phyloP scores from a whole-genome alignment of 2,329 filamentous ascomycete genomes.

The Penicillium sumatraense region DNA sequence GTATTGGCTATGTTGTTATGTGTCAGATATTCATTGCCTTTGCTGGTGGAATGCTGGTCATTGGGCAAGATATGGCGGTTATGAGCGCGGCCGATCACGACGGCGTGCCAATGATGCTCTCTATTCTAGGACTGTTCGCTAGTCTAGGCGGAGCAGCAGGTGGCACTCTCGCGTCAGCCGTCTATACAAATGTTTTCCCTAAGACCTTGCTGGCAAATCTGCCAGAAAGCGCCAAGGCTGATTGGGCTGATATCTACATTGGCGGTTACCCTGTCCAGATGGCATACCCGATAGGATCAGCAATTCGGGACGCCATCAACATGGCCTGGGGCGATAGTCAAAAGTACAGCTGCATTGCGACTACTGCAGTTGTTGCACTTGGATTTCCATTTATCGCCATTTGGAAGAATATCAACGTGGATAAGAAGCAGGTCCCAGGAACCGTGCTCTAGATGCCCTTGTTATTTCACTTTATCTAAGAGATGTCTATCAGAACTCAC shows the following conservation, averaged over 20 bases:
- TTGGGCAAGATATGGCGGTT: constrained; percentile 62
- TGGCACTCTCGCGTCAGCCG: constrained; percentile 29
- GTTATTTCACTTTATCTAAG: not conserved
- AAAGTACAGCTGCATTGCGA: constrained; percentile 33
- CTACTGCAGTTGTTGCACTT: constrained; percentile 30
- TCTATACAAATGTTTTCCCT: constrained; percentile 28
- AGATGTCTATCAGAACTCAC: not conserved
- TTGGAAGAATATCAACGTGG: constrained; percentile 35
- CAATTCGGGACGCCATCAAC: constrained; percentile 39
- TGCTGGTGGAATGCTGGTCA: constrained; percentile 57
- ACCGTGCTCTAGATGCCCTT: not conserved
- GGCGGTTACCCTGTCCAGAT: constrained; percentile 34
- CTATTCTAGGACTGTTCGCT: constrained; percentile 37
- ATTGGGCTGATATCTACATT: constrained; percentile 26
- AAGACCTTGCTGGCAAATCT: constrained; percentile 16
- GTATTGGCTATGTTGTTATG: constrained; percentile 57
- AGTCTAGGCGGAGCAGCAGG: constrained; percentile 42
- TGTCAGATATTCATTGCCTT: constrained; percentile 61
- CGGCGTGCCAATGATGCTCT: constrained; percentile 55
- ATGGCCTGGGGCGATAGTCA: constrained; percentile 39
- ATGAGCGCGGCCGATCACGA: constrained; percentile 60
- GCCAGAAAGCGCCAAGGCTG: constrained; percentile 20
- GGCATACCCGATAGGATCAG: constrained; percentile 31
- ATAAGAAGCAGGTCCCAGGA: constrained; percentile 30
- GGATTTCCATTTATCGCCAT: constrained; percentile 28